Evolutionary conservation across 805 yeast genomes (phyloP).

Genomic region (Zygoascus biomembranicola): DNA sequence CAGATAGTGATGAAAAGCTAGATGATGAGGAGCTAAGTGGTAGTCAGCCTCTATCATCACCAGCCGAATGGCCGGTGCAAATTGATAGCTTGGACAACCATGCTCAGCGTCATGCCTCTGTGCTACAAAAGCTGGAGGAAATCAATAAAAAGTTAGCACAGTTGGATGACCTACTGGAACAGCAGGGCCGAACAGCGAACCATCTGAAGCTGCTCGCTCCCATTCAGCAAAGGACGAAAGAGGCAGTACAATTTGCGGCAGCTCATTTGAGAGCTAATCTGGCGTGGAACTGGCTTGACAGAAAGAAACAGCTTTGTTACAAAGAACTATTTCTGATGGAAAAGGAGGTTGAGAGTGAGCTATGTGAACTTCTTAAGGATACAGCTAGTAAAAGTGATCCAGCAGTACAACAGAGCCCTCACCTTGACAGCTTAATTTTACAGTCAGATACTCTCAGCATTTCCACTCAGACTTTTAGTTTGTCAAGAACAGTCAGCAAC

Average conservation of each 20-base stretch:
- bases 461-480: neutral
- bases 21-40: neutral
- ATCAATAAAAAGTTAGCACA: conserved; percentile 29
- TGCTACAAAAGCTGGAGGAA: conserved; percentile 27
- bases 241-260: conserved; percentile 37
- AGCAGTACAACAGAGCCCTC: neutral
- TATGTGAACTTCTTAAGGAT: conserved; percentile 4
- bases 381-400: neutral
- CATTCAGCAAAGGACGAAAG: conserved; percentile 44
- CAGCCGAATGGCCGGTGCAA: neutral
- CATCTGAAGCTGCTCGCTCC: conserved; percentile 47
- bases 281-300: conserved; percentile 51
- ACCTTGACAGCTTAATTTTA: neutral
- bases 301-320: conserved; percentile 37
- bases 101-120: conserved; percentile 22
- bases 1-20: neutral
- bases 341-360: conserved; percentile 14
- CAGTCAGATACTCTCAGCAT: neutral
- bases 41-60: neutral
- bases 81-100: conserved; percentile 1
- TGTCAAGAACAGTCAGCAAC: neutral
- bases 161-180: conserved; percentile 29
- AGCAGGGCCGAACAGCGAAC: conserved; percentile 29
- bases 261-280: conserved; percentile 43
- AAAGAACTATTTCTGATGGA: conserved; percentile 30